Evolutionary conservation across 768 basidiomycete species (phyloP), one percentile per base, ranked within the genome.

Genomic region (Lyophyllum decastes): DNA sequence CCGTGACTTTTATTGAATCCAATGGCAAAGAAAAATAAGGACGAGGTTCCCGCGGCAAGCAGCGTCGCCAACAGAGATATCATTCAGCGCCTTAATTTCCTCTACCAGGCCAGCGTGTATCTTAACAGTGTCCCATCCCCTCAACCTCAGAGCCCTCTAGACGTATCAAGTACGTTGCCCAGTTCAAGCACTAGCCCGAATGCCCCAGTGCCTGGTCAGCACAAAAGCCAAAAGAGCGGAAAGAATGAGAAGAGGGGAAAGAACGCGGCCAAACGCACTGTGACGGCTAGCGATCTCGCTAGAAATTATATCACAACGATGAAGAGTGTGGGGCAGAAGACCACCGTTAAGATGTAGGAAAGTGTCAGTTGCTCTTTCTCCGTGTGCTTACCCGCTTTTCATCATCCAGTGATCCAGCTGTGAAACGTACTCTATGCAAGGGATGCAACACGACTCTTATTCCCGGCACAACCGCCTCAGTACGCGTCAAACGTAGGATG

Each of bases 401-500:
- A 38, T 25, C 35, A 22, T 1, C 44, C 61, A 94, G 93, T 64
- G 93, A 95, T 68, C 92, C 93, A 0, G 75, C 82, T 0, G 79
- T 95, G n/a, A 95, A 95, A 68, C 86, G 93, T 11, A 84, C 87
- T 1, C 64, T 94, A 7, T 95, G 93, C 73, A 85, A 82, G 67
- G 76, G 77, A 1, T 95, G 93, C 65, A 77, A 82, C 55, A 68
- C 76, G 0, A 77, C 87, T 8, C 76, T 94, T 4, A 63, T 93
- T 1, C 87, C 91, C 0, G 93, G 93, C 12, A 61, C 81, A 0
- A 87, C 89, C 0, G 82, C 84, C 0, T 78, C 76, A 0, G 80
- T 91, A 22, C 84, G 92, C 2, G 71, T 90, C 8, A 85, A 85
- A 72, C 71, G 93, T 90, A 55, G 26, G 85, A 64, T 22, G 19